Base-by-base conservation (phyloP, 352 stramenopile genomes). In the Globisporangium abappressorium region DNA sequence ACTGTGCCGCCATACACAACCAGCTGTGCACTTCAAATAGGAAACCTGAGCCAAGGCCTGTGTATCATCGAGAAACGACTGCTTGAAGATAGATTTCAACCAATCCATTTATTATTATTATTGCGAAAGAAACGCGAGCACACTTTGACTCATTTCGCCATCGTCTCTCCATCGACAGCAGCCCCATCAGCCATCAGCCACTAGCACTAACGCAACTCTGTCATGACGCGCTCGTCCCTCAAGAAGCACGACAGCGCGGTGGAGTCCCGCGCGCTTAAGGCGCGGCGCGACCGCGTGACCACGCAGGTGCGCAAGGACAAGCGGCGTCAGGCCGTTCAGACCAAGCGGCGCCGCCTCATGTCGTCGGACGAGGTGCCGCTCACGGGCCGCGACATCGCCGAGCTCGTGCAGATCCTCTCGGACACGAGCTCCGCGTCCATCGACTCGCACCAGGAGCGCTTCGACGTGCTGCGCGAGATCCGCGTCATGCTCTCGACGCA, bases 261-360 rank as follows among this genome's bases (percentile, higher is more conserved):
- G 46, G 81, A 88, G 62, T 90, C 82, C 6, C 82, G 82, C 55
- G 76, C 82, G 58, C 75, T 80, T 61, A 92, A 92, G 68, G 81
- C 81, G 62, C 82, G 81, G 20, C 78, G 82, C 56, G 69, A 86
- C 58, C 84, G 84, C 69, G 77, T 79, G n/a, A 85, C 74, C 47
- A 82, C 75, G 60, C 80, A 92, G 64, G 80, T 92, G 62, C 82
- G 84, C 63, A 92, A 92, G 71, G 82, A 91, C 71, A 92, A 91
- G 66, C 82, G 82, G 0, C 80, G 76, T 69, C 70, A 81, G 20
- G 75, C 75, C 47, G 75, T 92, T 67, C 80, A 88, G 75, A 82
- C 76, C 64, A 91, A 92, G 73, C 82, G 82, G n/a, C 78, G 80
- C n/a, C 84, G 82, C 14, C 67, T 90, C 62, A 84, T 90, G 74